Base-by-base conservation (phyloP, 2,329 filamentous ascomycete species). In the Pleoardoris graminearum region DNA sequence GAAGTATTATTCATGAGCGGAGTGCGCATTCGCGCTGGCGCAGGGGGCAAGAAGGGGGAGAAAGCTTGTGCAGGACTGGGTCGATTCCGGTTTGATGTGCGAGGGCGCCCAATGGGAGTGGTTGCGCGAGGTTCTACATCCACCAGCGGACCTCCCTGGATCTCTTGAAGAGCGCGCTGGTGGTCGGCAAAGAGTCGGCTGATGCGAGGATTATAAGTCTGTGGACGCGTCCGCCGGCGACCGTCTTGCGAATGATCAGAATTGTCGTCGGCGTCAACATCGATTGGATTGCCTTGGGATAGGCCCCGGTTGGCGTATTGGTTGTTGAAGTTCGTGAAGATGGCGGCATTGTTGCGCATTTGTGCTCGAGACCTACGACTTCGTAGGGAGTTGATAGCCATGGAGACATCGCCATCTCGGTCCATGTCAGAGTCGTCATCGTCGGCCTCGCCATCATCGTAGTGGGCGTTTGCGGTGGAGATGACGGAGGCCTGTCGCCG, bases 181-280 rank as follows among this genome's bases (percentile, higher is more conserved):
- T 76, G 73, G 27, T 73, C 68, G 54, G 74, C 72, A 49, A 76
- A 76, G 60, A 75, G 72, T 62, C 67, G 70, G 53, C 73, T 75
- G 48, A 76, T 75, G 32, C 72, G 65, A 4, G 74, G 73, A 58
- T 75, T 66, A 30, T 75, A 75, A 49, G 73, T 70, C 49, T 66
- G 67, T 17, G 59, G 70, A 36, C 65, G 63, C 32, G 61, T 57
- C 23, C 64, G 64, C 17, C 66, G 53, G 25, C 59, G 62, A 21
- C 63, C 63, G 27, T 62, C 57, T 47, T 71, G 70, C n/a, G 72
- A 74, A 19, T 66, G 69, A 55, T 74, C 72, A 39, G 74, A 75
- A 38, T 72, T 69, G 51, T 74, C 73, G 50, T 75, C 72, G 35
- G 63, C 70, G 48, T 74, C 73, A 23, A 60, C 53, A 47, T 74